Evolutionary conservation across 257 asterid genomes (phyloP).

Genomic region (Primulina eburnea): DNA sequence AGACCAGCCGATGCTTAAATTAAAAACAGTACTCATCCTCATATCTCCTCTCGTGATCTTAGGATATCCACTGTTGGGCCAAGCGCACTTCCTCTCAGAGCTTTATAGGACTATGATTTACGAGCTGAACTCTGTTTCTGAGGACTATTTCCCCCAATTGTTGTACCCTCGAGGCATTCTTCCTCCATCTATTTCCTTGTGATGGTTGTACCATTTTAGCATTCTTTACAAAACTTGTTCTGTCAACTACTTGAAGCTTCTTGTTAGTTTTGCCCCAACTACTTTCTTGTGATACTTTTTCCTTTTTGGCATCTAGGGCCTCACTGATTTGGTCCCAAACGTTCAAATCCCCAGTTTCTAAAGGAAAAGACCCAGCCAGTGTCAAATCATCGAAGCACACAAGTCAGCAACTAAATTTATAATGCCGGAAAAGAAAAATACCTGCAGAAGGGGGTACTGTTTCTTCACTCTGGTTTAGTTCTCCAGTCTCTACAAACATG

Average conservation of each 20-base stretch:
- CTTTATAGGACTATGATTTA: constrained; percentile 55
- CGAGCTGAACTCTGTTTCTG: constrained; percentile 24
- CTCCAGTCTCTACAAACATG: constrained; percentile 27
- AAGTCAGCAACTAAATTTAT: constrained; percentile 1
- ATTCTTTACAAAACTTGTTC: constrained; percentile 13
- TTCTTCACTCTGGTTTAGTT: constrained; percentile 28
- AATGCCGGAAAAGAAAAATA: constrained; percentile 21
- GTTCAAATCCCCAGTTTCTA: constrained; percentile 20
- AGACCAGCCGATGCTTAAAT: neutral
- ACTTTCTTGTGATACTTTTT: constrained; percentile 25
- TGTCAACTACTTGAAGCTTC: constrained; percentile 30
- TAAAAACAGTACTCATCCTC: constrained; percentile 17
- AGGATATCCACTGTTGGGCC: constrained; percentile 74
- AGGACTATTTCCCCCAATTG: neutral
- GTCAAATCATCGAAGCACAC: neutral
- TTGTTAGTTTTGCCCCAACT: constrained; percentile 27
- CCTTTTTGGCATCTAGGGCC: constrained; percentile 60
- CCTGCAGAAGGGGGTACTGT: constrained; percentile 30
- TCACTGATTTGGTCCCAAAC: constrained; percentile 74
- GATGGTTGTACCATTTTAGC: constrained; percentile 41
- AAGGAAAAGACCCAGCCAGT: neutral
- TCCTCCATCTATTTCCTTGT: constrained; percentile 37
- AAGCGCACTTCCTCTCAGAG: constrained; percentile 60
- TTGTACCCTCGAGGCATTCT: constrained; percentile 21
- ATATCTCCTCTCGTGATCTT: constrained; percentile 47